A percentile compares a stretch with the other conserved stretches of the same genome.
Conservation (phyloP, 441 rosid genomes). For the Biscutella laevigata region DNA sequence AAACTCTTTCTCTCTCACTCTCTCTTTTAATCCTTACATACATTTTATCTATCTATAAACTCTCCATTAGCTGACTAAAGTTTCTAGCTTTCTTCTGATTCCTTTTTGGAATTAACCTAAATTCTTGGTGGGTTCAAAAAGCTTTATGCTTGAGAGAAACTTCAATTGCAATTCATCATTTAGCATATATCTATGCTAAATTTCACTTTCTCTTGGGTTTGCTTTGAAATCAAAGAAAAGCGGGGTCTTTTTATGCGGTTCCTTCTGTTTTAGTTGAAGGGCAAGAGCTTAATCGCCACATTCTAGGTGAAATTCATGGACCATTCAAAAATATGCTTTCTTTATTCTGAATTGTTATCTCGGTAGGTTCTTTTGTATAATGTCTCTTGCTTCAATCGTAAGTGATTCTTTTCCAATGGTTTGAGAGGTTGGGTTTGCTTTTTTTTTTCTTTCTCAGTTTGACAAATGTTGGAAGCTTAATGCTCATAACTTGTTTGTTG, state of each 20-base stretch:
- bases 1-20: conserved; percentile 17
- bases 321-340: background rate
- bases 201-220: conserved; percentile 19
- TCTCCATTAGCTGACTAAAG: conserved; percentile 3
- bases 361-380: conserved; percentile 17
- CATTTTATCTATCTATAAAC: background rate
- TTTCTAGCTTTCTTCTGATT: conserved; percentile 30
- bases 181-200: conserved; percentile 35
- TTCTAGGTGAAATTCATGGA: conserved; percentile 32
- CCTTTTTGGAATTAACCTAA: background rate
- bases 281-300: conserved; percentile 30
- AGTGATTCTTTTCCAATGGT: conserved; percentile 43
- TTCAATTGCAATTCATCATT: conserved; percentile 34
- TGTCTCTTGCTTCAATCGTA: conserved; percentile 55
- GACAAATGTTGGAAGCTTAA: conserved; percentile 13
- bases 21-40: conserved; percentile 1
- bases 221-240: conserved; percentile 25
- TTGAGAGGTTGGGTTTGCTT: conserved; percentile 10
- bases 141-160: conserved; percentile 2
- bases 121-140: background rate
- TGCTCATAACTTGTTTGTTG: conserved; percentile 23
- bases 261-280: conserved; percentile 31
- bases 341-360: background rate
- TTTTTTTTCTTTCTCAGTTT: conserved; percentile 9
- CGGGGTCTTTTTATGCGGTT: conserved; percentile 23